Base-by-base conservation (phyloP, 176 grass and related monocot species). In the Panicum miliaceum region DNA sequence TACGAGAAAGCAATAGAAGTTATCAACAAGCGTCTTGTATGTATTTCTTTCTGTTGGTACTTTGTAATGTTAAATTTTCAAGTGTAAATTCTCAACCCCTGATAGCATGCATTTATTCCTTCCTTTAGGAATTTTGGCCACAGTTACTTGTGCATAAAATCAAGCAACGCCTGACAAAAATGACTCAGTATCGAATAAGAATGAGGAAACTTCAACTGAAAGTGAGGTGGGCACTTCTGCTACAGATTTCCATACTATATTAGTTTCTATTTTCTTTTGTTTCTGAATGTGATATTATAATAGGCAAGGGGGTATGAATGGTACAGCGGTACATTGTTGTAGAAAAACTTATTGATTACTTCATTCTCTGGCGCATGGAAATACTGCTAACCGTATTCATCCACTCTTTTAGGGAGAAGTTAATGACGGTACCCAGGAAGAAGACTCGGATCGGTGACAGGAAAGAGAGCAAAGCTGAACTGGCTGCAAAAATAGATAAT, bases 61-160 rank as follows among this genome's bases (percentile, higher is more conserved):
- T 25, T 59, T 25, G 8, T 11, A 10, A 25, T 23, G 22, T n/a
- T n/a, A 59, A 59, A 59, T 25, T 25, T 23, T 8, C 22, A 59
- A 59, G 56, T 59, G 56, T 4, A 23, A 59, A 59, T 20, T 54
- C 6, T 8, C 16, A 32, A 32, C 2, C 52, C 52, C 18, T 54
- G 56, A 11, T 59, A 59, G 56, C 56, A 59, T 25, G 22, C n/a
- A 1, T 59, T 58, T 51, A 12, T 51, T n/a, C 54, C 20, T n/a
- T 57, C n/a, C 57, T 12, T 59, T 11, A 98, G 96, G 87, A 95
- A 85, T 92, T 90, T 85, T 98, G 96, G 96, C 93, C 96, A 13
- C 87, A 98, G 85, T 82, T 98, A 82, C 93, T 98, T 76, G 91
- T 98, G 77, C 96, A 92, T 70, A 98, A 98, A 86, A 90, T 95